These are phyloP conservation scores for Apophysomyces ossiformis DNA, from an alignment of 371 early-diverging fungal species.

Conservation along the genomic window DNA sequence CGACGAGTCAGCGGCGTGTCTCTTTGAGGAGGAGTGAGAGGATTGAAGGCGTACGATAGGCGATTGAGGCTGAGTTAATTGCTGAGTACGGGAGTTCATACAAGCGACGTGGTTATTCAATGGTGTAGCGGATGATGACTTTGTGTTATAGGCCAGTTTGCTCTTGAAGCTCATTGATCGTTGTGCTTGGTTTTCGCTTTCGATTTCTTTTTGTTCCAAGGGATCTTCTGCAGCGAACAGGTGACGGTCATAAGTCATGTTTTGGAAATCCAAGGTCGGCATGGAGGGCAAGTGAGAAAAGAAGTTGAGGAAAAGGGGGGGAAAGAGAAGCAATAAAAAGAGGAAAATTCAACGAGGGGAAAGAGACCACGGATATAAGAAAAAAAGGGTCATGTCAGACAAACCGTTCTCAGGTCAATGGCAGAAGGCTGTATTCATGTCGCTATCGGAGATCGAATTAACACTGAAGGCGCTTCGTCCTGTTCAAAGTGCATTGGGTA, in stretches of 20 bases:
- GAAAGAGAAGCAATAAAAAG: background rate
- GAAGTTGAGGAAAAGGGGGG: background rate
- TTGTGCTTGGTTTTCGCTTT: background rate
- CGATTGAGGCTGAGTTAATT: background rate
- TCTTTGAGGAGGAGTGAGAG: background rate
- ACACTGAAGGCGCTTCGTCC: too few relatives aligned
- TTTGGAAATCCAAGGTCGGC: slow-evolving; percentile 8
- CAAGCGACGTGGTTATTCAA: background rate
- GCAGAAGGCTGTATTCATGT: background rate
- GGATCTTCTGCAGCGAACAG: background rate
- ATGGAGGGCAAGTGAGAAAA: background rate
- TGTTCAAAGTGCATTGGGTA: too few relatives aligned
- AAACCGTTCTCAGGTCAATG: background rate
- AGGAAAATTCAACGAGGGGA: slow-evolving; percentile 1
- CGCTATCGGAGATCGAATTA: too few relatives aligned
- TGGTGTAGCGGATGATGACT: slow-evolving; percentile 4
- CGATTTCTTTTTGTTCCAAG: background rate
- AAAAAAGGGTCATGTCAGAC: background rate
- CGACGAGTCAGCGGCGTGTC: background rate
- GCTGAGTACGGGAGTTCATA: background rate
- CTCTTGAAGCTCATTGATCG: background rate
- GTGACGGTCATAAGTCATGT: slow-evolving; percentile 4
- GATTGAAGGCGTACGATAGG: slow-evolving; percentile 1
- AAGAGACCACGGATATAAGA: background rate
- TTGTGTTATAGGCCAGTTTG: background rate